Evolutionary conservation across 257 asterid genomes (phyloP).

Genomic region (Cordia subcordata): DNA sequence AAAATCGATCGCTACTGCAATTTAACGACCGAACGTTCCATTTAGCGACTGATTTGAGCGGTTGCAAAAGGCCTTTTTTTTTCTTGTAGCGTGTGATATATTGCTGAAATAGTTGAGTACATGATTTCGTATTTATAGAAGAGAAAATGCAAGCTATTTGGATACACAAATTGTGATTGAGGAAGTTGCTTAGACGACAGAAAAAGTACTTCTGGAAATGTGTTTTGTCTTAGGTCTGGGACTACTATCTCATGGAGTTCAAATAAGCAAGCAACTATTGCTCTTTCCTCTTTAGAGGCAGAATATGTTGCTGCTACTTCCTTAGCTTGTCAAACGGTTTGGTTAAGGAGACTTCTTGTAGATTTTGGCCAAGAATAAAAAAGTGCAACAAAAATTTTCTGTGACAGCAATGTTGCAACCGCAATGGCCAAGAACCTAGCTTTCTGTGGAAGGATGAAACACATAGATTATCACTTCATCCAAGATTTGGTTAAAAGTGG

Average conservation of each 20-base stretch:
- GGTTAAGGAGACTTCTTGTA: too few species aligned
- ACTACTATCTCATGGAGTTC: background rate
- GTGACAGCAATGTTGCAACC: slow-evolving; percentile 3
- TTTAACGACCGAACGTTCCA: too few species aligned
- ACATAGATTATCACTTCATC: background rate
- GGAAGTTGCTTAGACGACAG: background rate
- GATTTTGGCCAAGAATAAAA: slow-evolving; percentile 2
- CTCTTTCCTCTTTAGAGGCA: background rate
- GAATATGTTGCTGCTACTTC: background rate
- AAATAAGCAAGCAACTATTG: slow-evolving; percentile 1
- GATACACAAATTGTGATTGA: too few species aligned
- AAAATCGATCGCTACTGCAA: too few species aligned
- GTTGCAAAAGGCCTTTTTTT: too few species aligned
- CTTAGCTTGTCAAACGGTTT: background rate
- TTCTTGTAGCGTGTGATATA: too few species aligned
- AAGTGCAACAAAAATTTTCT: background rate
- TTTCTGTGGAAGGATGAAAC: slow-evolving; percentile 5
- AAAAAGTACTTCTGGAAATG: background rate
- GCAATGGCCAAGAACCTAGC: slow-evolving; percentile 5
- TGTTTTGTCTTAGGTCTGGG: background rate
- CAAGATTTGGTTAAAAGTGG: background rate
- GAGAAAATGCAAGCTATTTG: too few species aligned
- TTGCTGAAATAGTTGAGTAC: too few species aligned
- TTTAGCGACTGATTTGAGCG: too few species aligned
- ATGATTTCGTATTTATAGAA: too few species aligned